Evolutionary conservation across 108 stramenopile species (phyloP).

Genomic region (Aureococcus anophagefferens): DNA sequence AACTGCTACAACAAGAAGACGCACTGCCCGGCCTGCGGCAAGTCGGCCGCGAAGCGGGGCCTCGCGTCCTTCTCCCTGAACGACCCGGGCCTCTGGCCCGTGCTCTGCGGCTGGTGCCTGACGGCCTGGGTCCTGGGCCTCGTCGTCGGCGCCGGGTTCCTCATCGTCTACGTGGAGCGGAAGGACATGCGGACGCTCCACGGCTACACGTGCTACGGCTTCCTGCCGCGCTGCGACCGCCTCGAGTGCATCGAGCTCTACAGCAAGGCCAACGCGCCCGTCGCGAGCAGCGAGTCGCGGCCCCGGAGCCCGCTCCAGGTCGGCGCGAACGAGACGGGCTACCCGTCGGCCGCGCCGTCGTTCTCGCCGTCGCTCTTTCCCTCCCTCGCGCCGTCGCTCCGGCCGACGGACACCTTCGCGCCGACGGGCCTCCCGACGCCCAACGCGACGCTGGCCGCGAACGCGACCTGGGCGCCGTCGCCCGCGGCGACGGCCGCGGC

Average conservation of each 20-base stretch:
- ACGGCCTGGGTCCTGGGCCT: not conserved
- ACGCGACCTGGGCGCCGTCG: too few species aligned
- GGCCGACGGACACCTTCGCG: too few species aligned
- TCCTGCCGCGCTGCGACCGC: not conserved
- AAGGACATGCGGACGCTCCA: not conserved
- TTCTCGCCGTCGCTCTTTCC: too few species aligned
- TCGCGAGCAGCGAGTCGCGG: too few species aligned
- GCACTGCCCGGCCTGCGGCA: not conserved
- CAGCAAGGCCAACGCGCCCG: not conserved
- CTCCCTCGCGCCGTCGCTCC: too few species aligned
- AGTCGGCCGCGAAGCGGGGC: not conserved
- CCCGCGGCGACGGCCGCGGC: too few species aligned
- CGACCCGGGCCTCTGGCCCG: not conserved
- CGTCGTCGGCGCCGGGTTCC: not conserved
- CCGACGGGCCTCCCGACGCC: too few species aligned
- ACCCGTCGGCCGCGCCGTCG: too few species aligned
- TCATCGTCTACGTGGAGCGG: not conserved
- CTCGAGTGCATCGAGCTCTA: not conserved
- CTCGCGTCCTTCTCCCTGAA: not conserved
- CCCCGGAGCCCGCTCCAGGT: too few species aligned
- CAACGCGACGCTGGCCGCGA: too few species aligned
- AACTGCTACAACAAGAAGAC: not conserved
- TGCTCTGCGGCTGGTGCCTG: not conserved
- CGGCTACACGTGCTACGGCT: not conserved
- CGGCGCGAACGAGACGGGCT: too few species aligned